A percentile compares a stretch with the other conserved stretches of the same genome.
Evolutionary conservation across 768 basidiomycete species (phyloP).

Genomic region (Filobasidium floriforme): DNA sequence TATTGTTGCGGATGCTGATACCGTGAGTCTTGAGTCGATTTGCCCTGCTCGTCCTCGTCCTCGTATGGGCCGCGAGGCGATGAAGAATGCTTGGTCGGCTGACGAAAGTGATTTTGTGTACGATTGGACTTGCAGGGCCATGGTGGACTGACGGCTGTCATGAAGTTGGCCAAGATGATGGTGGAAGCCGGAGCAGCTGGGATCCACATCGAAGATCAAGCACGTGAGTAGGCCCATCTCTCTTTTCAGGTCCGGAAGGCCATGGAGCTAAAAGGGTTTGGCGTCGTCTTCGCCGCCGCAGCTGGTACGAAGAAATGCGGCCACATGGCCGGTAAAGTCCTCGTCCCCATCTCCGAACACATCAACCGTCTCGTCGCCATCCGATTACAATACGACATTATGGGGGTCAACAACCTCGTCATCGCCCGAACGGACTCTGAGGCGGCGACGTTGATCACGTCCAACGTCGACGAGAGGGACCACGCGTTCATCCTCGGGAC

Average conservation of each 20-base stretch:
- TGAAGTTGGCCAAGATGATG: conserved; percentile 98
- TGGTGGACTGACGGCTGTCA: conserved; percentile 81
- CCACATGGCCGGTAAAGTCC: conserved; percentile 48
- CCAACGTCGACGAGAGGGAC: conserved; percentile 95
- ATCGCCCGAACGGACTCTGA: conserved; percentile 94
- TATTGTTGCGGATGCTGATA: conserved; percentile 93
- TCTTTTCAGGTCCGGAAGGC: no score
- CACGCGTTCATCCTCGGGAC: conserved; percentile 92
- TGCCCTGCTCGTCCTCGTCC: not conserved
- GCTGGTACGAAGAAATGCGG: conserved; percentile 82
- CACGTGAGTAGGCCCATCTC: conserved; percentile 45
- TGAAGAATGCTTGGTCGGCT: not conserved
- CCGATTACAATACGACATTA: conserved; percentile 93
- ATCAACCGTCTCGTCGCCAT: conserved; percentile 97
- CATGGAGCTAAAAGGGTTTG: no score
- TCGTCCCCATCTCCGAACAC: conserved; percentile 95
- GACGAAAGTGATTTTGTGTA: not conserved
- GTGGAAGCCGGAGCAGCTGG: conserved; percentile 97
- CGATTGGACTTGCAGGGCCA: conserved; percentile 11
- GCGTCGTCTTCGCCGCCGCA: no score
- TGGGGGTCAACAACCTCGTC: conserved; percentile 92
- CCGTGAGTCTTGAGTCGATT: conserved; percentile 48
- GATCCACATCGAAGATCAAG: conserved; percentile 96
- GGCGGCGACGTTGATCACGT: conserved; percentile 90
- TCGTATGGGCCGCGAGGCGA: not conserved